Percentiles rank a stretch among this genome's conserved stretches.
phyloP scores from a whole-genome alignment of 1,284 basidiomycete genomes.

The Inonotus obliquus region DNA sequence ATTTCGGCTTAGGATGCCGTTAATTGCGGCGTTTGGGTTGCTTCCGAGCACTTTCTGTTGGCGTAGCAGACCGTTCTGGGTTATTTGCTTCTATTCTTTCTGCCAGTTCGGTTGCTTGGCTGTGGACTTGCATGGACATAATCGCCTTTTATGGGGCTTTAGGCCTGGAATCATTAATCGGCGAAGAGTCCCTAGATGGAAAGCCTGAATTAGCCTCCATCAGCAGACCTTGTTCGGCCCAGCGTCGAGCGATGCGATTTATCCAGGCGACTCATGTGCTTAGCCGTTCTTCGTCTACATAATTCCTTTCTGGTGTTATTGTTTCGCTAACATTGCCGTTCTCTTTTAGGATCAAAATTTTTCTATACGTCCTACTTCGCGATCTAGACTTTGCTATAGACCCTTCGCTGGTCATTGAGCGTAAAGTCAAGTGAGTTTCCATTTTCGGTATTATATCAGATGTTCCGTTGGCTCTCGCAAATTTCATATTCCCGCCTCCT shows the following conservation, averaged over 20 bases:
- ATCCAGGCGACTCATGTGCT: no score
- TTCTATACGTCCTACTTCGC: constrained; percentile 51
- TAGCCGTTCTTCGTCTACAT: not conserved
- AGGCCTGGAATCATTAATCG: not conserved
- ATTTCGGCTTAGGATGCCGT: not conserved
- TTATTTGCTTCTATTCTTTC: not conserved
- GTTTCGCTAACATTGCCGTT: no score
- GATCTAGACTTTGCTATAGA: constrained; percentile 54
- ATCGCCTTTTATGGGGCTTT: not conserved
- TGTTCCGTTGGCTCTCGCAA: not conserved
- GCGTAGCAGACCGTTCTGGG: not conserved
- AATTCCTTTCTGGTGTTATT: not conserved
- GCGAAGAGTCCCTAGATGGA: not conserved
- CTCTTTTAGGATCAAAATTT: constrained; percentile 51
- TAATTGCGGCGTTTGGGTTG: not conserved
- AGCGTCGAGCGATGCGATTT: no score
- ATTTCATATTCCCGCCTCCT: constrained; percentile 7
- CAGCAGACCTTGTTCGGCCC: not conserved
- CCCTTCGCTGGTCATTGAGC: constrained; percentile 51
- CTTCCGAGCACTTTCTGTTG: not conserved
- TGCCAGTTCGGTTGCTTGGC: not conserved
- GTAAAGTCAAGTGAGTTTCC: constrained; percentile 53
- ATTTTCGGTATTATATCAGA: not conserved
- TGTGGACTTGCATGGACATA: not conserved
- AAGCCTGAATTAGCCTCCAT: no score